Evolutionary conservation across 352 stramenopile genomes (phyloP).

Genomic region (Phytophthora pisi): DNA sequence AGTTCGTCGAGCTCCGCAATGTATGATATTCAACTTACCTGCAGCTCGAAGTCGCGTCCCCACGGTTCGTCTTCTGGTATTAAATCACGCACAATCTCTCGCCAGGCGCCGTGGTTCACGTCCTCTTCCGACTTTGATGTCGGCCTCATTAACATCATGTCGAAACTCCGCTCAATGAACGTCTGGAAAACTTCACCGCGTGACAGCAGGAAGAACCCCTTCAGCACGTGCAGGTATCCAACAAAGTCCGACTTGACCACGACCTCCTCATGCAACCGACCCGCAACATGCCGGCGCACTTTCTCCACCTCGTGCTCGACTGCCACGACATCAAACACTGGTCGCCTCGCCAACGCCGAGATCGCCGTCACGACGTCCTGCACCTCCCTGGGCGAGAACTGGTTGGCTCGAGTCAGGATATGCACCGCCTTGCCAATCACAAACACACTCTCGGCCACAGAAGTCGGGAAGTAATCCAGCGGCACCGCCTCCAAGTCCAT

Average conservation of each 20-base stretch:
- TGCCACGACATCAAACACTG: constrained; percentile 53
- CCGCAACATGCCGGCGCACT: constrained; percentile 58
- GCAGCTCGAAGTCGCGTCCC: constrained; percentile 45
- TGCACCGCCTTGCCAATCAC: constrained; percentile 71
- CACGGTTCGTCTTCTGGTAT: constrained; percentile 48
- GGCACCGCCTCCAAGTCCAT: constrained; percentile 66
- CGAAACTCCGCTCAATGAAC: constrained; percentile 67
- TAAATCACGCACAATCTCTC: constrained; percentile 56
- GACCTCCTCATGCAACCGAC: constrained; percentile 63
- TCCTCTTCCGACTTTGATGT: constrained; percentile 64
- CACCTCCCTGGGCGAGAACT: constrained; percentile 55
- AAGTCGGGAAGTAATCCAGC: constrained; percentile 62
- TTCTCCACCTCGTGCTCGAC: constrained; percentile 67
- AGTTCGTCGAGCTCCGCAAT: constrained; percentile 1
- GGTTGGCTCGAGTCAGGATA: constrained; percentile 54
- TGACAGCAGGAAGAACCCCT: constrained; percentile 70
- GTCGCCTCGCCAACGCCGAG: constrained; percentile 34
- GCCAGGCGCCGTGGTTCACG: constrained; percentile 69
- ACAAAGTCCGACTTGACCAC: constrained; percentile 75
- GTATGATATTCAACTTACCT: constrained; percentile 33
- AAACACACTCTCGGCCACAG: constrained; percentile 69
- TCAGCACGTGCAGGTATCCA: constrained; percentile 56
- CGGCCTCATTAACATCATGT: constrained; percentile 58
- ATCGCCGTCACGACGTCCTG: constrained; percentile 54
- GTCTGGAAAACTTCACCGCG: constrained; percentile 78